phyloP scores from a whole-genome alignment of 371 early-diverging fungal genomes.

The Zychaea mexicana region DNA sequence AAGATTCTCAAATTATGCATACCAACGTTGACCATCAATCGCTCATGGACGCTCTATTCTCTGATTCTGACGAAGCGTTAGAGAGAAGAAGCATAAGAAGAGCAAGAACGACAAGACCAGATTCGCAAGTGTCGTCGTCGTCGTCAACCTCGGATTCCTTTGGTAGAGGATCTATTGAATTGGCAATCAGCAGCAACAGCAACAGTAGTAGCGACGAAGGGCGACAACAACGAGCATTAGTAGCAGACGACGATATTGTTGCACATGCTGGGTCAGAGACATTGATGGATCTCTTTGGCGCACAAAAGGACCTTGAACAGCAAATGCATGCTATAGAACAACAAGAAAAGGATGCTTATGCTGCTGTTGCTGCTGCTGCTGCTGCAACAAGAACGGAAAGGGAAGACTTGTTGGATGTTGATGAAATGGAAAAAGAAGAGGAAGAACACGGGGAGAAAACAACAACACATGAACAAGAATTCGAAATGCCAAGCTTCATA shows the following conservation, averaged over 20 bases:
- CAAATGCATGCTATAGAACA: slow-evolving; percentile 31
- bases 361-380: too few species aligned
- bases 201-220: slow-evolving; percentile 1
- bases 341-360: slow-evolving; percentile 14
- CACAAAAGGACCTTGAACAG: slow-evolving; percentile 20
- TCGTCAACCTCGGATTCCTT: too few species aligned
- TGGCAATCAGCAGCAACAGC: background rate
- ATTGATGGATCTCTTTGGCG: slow-evolving; percentile 14
- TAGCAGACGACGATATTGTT: slow-evolving; percentile 8
- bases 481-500: slow-evolving; percentile 28
- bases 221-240: background rate
- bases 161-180: slow-evolving; percentile 4
- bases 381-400: too few species aligned
- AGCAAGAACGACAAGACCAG: too few species aligned
- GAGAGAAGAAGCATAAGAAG: too few species aligned
- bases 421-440: background rate
- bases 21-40: slow-evolving; percentile 8
- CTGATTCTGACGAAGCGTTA: background rate
- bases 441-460: background rate
- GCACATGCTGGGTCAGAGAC: slow-evolving; percentile 23
- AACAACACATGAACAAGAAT: too few species aligned
- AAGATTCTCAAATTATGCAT: background rate
- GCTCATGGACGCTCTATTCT: slow-evolving; percentile 7
- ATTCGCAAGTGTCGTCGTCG: background rate
- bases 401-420: background rate